phyloP scores from a whole-genome alignment of 768 basidiomycete species.

The Mycena albidolilacea region DNA sequence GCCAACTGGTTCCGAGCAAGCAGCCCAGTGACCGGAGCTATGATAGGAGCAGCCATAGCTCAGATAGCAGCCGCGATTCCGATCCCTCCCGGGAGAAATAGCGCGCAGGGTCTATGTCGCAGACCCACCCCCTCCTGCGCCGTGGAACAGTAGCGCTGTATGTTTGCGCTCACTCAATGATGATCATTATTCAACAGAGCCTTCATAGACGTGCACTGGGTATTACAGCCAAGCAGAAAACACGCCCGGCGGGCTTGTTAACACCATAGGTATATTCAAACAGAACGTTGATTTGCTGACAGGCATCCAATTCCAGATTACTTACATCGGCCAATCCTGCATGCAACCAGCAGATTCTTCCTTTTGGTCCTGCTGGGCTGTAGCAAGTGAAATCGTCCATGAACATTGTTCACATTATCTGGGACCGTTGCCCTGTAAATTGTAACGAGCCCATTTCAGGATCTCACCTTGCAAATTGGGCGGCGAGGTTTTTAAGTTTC shows the following conservation, averaged over 20 bases:
- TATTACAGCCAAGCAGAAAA: slow-evolving; percentile 32
- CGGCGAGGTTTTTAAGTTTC: too few relatives aligned
- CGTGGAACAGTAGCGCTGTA: slow-evolving; percentile 34
- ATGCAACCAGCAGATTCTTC: slow-evolving; percentile 31
- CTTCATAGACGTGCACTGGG: slow-evolving; percentile 25
- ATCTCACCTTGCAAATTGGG: too few relatives aligned
- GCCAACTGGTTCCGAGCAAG: slow-evolving; percentile 33
- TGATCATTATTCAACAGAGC: background rate
- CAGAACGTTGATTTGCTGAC: slow-evolving; percentile 33
- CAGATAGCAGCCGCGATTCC: slow-evolving; percentile 4
- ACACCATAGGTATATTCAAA: slow-evolving; percentile 35
- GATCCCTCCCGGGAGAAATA: slow-evolving; percentile 27
- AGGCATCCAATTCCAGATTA: slow-evolving; percentile 22
- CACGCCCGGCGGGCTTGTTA: slow-evolving; percentile 23
- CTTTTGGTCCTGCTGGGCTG: slow-evolving; percentile 34
- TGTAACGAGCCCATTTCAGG: too few relatives aligned
- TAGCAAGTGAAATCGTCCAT: background rate
- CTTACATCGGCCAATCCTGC: slow-evolving; percentile 27
- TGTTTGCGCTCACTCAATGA: background rate
- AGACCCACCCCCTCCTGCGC: slow-evolving; percentile 32
- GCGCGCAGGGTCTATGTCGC: slow-evolving; percentile 34
- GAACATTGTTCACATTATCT: too few relatives aligned
- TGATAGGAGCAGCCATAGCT: background rate
- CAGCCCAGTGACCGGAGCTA: slow-evolving; percentile 18
- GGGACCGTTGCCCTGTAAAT: too few relatives aligned